phyloP scores from a whole-genome alignment of 768 basidiomycete genomes.

The Piloderma croceum region DNA sequence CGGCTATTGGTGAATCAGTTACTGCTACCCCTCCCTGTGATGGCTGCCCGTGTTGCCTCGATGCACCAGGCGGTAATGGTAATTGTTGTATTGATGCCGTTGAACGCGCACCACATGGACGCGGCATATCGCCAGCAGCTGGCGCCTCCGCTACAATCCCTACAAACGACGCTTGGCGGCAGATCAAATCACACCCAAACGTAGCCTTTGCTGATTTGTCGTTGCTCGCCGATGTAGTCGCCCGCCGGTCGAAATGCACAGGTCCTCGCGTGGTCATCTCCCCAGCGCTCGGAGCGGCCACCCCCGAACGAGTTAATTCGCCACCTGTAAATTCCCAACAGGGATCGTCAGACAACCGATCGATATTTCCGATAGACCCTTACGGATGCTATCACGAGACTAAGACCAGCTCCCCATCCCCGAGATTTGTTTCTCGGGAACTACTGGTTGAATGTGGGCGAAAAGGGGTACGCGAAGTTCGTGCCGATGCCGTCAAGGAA shows the following conservation, averaged over 20 bases:
- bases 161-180: constrained; percentile 79
- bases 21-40: constrained; percentile 47
- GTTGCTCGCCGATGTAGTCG: constrained; percentile 84
- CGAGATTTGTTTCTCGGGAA: constrained; percentile 55
- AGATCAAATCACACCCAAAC: constrained; percentile 84
- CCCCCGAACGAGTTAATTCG: constrained; percentile 42
- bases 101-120: too few species aligned
- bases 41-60: constrained; percentile 52
- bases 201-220: constrained; percentile 78
- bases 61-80: too few species aligned
- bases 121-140: background rate
- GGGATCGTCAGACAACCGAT: constrained; percentile 23
- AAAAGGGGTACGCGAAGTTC: constrained; percentile 52
- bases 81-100: too few species aligned
- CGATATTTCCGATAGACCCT: constrained; percentile 48
- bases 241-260: constrained; percentile 71
- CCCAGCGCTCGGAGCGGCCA: constrained; percentile 43
- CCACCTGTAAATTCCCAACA: constrained; percentile 21
- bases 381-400: constrained; percentile 44
- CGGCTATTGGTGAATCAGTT: constrained; percentile 60
- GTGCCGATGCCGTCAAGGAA: constrained; percentile 66
- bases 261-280: constrained; percentile 64
- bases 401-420: constrained; percentile 35
- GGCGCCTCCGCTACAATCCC: constrained; percentile 43
- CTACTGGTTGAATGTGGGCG: constrained; percentile 59